A percentile compares a stretch with the other conserved stretches of the same genome.
These are phyloP conservation scores for Mortierella sp. DNA, from an alignment of 371 early-diverging fungal species.

Conservation along the genomic window DNA sequence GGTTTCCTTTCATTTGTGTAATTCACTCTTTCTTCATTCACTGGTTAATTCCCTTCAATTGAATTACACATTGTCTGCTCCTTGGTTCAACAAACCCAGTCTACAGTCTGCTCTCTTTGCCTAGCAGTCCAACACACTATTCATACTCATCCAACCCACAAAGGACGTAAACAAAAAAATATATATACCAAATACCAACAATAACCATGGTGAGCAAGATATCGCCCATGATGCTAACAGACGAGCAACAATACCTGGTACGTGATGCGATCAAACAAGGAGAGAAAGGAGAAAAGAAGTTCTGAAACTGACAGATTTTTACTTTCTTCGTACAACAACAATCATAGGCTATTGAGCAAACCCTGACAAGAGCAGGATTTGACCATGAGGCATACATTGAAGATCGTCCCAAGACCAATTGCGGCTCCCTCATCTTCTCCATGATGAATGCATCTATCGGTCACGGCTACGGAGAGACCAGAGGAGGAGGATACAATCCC, in stretches of 20 bases:
- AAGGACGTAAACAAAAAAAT: neutral
- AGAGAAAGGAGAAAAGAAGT: too few relatives aligned
- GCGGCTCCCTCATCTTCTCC: slow-evolving; percentile 37
- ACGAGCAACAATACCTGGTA: slow-evolving; percentile 42
- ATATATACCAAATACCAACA: neutral
- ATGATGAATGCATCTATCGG: slow-evolving; percentile 6
- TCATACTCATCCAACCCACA: neutral
- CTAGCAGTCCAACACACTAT: too few relatives aligned
- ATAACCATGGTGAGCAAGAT: slow-evolving; percentile 14
- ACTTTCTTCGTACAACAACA: too few relatives aligned
- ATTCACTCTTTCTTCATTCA: too few relatives aligned
- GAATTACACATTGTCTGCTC: too few relatives aligned
- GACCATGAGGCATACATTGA: slow-evolving; percentile 46
- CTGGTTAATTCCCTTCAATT: too few relatives aligned
- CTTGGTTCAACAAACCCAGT: too few relatives aligned
- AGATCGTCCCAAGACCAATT: slow-evolving; percentile 28
- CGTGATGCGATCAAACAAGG: neutral
- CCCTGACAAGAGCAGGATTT: slow-evolving; percentile 43
- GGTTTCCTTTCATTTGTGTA: too few relatives aligned
- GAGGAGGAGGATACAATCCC: neutral
- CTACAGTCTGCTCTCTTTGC: too few relatives aligned
- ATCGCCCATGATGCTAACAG: slow-evolving; percentile 10
- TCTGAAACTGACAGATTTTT: too few relatives aligned
- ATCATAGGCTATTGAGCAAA: slow-evolving; percentile 43
- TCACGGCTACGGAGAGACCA: neutral